These are phyloP conservation scores for Linum usitatissimum DNA, from an alignment of 345 rosid genomes.

Conservation along the genomic window DNA sequence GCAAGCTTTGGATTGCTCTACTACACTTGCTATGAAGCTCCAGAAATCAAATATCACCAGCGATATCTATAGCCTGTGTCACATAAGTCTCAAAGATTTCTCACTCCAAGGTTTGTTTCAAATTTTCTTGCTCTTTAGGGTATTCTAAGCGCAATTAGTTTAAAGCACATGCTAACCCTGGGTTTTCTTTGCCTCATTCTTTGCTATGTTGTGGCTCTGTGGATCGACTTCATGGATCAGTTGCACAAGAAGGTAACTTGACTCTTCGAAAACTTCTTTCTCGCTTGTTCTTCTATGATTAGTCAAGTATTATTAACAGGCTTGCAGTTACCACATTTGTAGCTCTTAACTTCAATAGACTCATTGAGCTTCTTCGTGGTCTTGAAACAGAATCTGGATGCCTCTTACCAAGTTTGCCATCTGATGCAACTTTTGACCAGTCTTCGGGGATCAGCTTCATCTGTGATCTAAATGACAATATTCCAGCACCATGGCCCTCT, in stretches of 20 bases:
- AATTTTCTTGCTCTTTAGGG: not conserved
- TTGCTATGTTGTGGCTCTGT: slow-evolving; percentile 7
- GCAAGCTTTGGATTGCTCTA: slow-evolving; percentile 89
- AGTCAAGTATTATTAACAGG: not conserved
- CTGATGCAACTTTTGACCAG: slow-evolving; percentile 80
- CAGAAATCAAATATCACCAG: slow-evolving; percentile 53
- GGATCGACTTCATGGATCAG: slow-evolving; percentile 25
- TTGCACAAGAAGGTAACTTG: slow-evolving; percentile 56
- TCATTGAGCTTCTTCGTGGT: slow-evolving; percentile 9
- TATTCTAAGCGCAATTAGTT: not conserved
- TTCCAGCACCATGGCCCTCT: slow-evolving; percentile 90
- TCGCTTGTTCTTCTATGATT: not conserved
- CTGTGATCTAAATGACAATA: slow-evolving; percentile 93
- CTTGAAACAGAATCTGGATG: slow-evolving; percentile 66
- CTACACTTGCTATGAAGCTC: slow-evolving; percentile 54
- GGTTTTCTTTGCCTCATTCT: slow-evolving; percentile 8
- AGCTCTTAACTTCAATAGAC: slow-evolving; percentile 5
- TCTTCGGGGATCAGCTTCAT: slow-evolving; percentile 76
- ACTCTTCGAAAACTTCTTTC: slow-evolving; percentile 6
- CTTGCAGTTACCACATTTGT: too few relatives aligned
- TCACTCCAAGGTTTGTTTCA: slow-evolving; percentile 71
- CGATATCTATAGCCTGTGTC: slow-evolving; percentile 68
- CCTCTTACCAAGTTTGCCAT: slow-evolving; percentile 91
- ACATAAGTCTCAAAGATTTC: slow-evolving; percentile 88
- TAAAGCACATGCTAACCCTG: slow-evolving; percentile 16